Percentiles rank a stretch among this genome's conserved stretches.
These are phyloP conservation scores for Colletotrichum sp. DNA, from an alignment of 2,329 filamentous ascomycete genomes.

Conservation along the genomic window DNA sequence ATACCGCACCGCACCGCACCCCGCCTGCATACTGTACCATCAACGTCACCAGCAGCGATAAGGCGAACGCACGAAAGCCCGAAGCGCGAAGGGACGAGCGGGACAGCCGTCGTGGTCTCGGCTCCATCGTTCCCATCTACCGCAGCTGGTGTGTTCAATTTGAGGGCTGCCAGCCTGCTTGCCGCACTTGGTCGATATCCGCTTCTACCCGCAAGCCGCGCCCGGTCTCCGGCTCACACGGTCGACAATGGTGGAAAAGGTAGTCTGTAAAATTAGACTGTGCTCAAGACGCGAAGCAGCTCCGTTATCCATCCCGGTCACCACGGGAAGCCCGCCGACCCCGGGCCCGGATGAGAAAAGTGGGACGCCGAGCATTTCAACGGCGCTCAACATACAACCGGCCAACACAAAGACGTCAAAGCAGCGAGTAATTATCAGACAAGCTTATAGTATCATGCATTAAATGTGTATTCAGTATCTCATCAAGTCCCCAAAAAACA, in stretches of 20 bases:
- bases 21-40: not conserved
- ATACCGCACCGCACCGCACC: not conserved
- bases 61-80: not conserved
- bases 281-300: rapidly evolving
- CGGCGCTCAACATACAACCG: not conserved
- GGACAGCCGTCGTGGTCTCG: not conserved
- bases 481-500: not conserved
- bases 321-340: not conserved
- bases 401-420: not conserved
- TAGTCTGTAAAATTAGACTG: rapidly evolving
- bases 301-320: not conserved
- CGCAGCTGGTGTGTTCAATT: not conserved
- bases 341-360: not conserved
- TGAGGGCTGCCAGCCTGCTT: not conserved
- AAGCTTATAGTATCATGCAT: not conserved
- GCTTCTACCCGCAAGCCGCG: not conserved
- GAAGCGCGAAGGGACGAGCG: not conserved
- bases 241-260: no score
- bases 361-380: not conserved
- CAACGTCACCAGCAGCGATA: not conserved
- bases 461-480: not conserved
- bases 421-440: rapidly evolving
- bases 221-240: no score
- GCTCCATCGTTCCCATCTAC: not conserved
- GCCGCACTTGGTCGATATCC: not conserved